These are phyloP conservation scores for Xylaria sp. DNA, from an alignment of 2,329 filamentous ascomycete species.

Conservation along the genomic window DNA sequence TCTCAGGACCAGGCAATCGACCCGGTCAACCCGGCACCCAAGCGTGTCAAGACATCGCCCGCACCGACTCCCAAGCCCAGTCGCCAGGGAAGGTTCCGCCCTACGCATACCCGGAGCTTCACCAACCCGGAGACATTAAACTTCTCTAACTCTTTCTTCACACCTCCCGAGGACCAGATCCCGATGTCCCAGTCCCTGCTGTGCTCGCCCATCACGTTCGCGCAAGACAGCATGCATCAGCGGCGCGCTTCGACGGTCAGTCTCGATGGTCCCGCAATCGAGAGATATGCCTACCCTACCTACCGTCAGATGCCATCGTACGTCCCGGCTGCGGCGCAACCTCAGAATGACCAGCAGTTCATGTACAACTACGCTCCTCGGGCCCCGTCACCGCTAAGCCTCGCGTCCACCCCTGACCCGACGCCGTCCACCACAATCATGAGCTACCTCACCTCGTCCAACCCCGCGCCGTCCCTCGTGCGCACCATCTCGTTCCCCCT, in stretches of 20 bases:
- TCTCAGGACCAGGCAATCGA: conserved; percentile 79
- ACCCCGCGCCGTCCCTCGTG: conserved; percentile 81
- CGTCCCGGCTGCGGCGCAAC: conserved; percentile 40
- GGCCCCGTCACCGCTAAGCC: conserved; percentile 44
- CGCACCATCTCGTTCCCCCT: conserved; percentile 73
- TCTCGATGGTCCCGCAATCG: conserved; percentile 67
- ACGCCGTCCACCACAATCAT: conserved; percentile 70
- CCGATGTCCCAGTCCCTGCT: conserved; percentile 55
- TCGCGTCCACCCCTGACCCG: conserved; percentile 47
- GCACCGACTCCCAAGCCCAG: conserved; percentile 41
- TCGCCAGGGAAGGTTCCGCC: conserved; percentile 41
- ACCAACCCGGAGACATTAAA: conserved; percentile 62
- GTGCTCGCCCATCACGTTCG: conserved; percentile 66
- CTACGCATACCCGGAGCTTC: conserved; percentile 59
- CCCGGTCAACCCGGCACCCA: conserved; percentile 55
- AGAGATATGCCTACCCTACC: conserved; percentile 79
- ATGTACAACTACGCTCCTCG: conserved; percentile 52
- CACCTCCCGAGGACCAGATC: conserved; percentile 38
- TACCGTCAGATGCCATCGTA: conserved; percentile 74
- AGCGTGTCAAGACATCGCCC: conserved; percentile 61
- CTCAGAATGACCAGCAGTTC: conserved; percentile 48
- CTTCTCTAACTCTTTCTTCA: conserved; percentile 45
- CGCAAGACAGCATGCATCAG: conserved; percentile 48
- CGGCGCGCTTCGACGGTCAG: conserved; percentile 69
- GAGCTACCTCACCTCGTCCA: conserved; percentile 75